Evolutionary conservation across 305 asterid species (phyloP), one percentile per base, ranked within the genome.

Genomic region (Solanum hybrid): DNA sequence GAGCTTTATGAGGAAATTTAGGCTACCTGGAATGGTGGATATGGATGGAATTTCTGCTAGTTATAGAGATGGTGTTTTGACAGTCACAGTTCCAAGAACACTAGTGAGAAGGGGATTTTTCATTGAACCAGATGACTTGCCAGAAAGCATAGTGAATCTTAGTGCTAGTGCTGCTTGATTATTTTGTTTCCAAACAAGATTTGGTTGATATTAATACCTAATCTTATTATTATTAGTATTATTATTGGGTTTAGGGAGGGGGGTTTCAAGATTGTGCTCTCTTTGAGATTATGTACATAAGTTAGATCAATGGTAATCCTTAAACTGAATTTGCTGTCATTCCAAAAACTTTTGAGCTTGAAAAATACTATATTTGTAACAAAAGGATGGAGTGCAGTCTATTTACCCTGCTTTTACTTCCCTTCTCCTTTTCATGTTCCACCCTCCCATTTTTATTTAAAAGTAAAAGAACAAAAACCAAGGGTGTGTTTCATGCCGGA

Each of bases 111-210:
- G 94, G 92, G 94, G 94, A 11, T 92, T 95, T 87, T 86, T 91
- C 82, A 89, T 96, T 75, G 91, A 93, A 7, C 93, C 95, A 24
- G 91, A 90, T 51, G 95, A 93, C 29, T 78, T 88, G 90, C 93
- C 92, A 34, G 86, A 89, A 11, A 82, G 9, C 38, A 51, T 51
- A 37, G 22, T 88, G 61, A 88, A 92, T 86, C 88, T 90, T 90
- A 92, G 93, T 89, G 98, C 98, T 37, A 93, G 96, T 88, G 98
- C 98, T 77, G 98, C 98, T 92, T 95, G 92, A 92, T 38, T 45
- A 51, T 29, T 83, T 84, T 41, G 77, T 1, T 29, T 84, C 6
- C 75, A 29, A 51, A 20, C 88, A 45, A 83, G 88, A 45, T 45
- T 73, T 83, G 75, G 75, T 83, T 83, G 27, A 45, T 83, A 83